Evolutionary conservation across 305 asterid species (phyloP), one percentile per base, ranked within the genome.

Genomic region (Fraxinus velutina): DNA sequence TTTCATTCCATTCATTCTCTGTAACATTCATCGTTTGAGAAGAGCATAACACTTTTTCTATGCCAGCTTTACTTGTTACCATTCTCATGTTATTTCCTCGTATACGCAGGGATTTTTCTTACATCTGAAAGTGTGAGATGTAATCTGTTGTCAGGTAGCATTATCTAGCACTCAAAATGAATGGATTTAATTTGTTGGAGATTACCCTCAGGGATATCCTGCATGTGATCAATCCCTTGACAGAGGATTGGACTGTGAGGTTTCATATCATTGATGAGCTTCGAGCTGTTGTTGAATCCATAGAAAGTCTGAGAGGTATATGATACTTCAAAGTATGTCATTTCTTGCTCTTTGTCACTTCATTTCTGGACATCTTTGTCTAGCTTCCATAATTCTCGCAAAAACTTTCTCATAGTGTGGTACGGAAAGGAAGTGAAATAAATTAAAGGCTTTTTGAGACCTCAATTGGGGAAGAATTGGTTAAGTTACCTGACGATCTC

Each of bases 241-340:
- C 50, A 55, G 93, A 91, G 76, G 98, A 95, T 83, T 92, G 98
- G 99, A 3, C 83, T 12, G 29, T 74, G 42, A 87, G 99, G 82
- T 85, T 86, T 84, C 88, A 72, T 52, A 80, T 93, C 29, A 89
- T 94, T 79, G 10, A 86, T 17, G 97, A 95, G 73, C 78, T 95
- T 79, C 92, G 83, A 85, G 89, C 87, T 33, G 86, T 88, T 88
- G 88, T 90, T 76, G 88, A 81, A 87, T 81, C 94, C 73, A 52
- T 95, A 6, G 98, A 95, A 83, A 92, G 90, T 86, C 89, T 94
- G 66, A 92, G 98, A 92, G 99, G 99, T 95, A 79, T 76, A 76
- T 66, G 79, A 52, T 83, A 60, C 78, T 83, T 79, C 70, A n/a
- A 42, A 77, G 27, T 80, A 33, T 78, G 72, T 19, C 52, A 77